phyloP scores from a whole-genome alignment of 2,329 filamentous ascomycete genomes.

The Talaromyces albobiverticillius region DNA sequence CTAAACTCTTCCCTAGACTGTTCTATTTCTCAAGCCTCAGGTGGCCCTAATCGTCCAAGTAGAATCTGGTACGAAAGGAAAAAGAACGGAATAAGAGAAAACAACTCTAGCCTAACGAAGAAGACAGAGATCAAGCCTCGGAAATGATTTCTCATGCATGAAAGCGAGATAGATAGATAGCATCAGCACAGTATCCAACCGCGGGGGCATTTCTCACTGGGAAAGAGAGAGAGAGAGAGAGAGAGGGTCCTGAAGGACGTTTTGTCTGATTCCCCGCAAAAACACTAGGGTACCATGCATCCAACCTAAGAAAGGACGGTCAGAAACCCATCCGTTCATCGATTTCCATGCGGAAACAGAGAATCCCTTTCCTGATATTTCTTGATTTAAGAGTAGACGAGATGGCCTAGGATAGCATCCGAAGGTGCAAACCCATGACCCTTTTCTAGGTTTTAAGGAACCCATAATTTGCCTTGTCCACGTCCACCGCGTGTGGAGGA shows the following conservation, averaged over 20 bases:
- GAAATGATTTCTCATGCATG: constrained; percentile 2
- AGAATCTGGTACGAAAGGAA: constrained; percentile 4
- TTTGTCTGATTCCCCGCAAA: constrained; percentile 2
- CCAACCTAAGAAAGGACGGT: not conserved
- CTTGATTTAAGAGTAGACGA: constrained; percentile 4
- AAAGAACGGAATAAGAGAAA: not conserved
- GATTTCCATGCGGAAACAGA: constrained; percentile 1
- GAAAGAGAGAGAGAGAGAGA: not conserved
- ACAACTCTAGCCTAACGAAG: not conserved
- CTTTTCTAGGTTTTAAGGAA: constrained; percentile 36
- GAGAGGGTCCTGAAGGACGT: not conserved
- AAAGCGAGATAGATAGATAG: not conserved
- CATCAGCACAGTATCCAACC: not conserved
- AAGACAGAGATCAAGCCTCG: not conserved
- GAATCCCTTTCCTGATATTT: constrained; percentile 6
- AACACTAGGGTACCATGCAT: not conserved
- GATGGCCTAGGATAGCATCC: not conserved
- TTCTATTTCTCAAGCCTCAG: not conserved
- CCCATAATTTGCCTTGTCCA: constrained; percentile 44
- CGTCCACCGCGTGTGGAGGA: constrained; percentile 32
- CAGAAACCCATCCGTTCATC: not conserved
- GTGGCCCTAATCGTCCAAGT: not conserved
- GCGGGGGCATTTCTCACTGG: not conserved
- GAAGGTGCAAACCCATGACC: not conserved
- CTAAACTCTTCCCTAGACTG: not conserved